Evolutionary conservation across 768 basidiomycete species (phyloP).

Genomic region (Kwoniella dendrophila): DNA sequence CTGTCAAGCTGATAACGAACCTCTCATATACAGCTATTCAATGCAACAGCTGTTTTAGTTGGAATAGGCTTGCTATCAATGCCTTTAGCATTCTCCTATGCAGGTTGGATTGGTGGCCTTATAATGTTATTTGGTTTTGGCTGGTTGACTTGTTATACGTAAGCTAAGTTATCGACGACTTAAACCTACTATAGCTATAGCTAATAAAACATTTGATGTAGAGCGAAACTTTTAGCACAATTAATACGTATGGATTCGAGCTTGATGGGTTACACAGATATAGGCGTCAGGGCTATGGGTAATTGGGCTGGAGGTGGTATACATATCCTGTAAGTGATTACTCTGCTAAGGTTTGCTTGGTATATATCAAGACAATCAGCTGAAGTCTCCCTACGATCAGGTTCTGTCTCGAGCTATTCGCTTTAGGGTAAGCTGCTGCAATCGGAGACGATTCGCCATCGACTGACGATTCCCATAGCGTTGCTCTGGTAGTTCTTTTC

Average conservation of each 20-base stretch:
- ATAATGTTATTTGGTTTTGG: constrained; percentile 75
- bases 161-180: constrained; percentile 50
- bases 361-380: constrained; percentile 43
- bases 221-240: constrained; percentile 81
- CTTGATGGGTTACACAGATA: constrained; percentile 82
- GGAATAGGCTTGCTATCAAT: constrained; percentile 88
- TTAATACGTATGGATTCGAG: constrained; percentile 71
- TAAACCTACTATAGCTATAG: neutral
- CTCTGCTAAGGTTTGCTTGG: neutral
- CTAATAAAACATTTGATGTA: constrained; percentile 50
- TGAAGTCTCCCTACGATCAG: neutral
- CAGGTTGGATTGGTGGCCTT: constrained; percentile 83
- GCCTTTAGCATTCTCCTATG: constrained; percentile 85
- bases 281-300: constrained; percentile 87
- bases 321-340: constrained; percentile 44
- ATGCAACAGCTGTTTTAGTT: constrained; percentile 79
- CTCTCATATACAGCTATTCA: constrained; percentile 84
- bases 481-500: constrained; percentile 84
- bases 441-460: neutral
- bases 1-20: too few relatives aligned
- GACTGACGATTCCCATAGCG: constrained; percentile 48
- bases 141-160: constrained; percentile 85
- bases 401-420: constrained; percentile 85
- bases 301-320: constrained; percentile 63
- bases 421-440: constrained; percentile 63